Base-by-base conservation (phyloP, 306 rosid genomes). In the Malus sylvestris region DNA sequence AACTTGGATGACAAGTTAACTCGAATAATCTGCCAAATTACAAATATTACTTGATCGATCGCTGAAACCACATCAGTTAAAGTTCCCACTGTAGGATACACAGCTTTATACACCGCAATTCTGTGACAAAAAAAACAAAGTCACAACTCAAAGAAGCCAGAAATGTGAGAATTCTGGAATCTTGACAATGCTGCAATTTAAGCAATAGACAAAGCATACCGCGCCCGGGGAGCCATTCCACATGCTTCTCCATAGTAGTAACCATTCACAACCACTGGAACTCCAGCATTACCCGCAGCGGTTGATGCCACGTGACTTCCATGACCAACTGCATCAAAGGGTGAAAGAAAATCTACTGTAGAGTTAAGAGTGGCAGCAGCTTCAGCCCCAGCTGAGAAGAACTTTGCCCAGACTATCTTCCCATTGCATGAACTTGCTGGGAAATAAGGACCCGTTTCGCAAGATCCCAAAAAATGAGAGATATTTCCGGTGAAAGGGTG, bases 291-390 rank as follows among this genome's bases (percentile, higher is more conserved):
- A 73, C 97, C 98, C 80, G 97, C 97, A 10, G 93, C 96, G 32
- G 73, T 78, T 66, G 98, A 92, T 55, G 97, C 91, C 67, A 90
- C 98, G 60, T 95, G 98, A 79, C 98, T 95, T 83, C 99, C 98
- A 77, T 92, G 97, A 63, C 99, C 99, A 59, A 75, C 88, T 4
- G 90, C 89, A 83, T 92, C 97, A 79, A 85, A 89, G 1, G 97
- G 98, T 19, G 98, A 95, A 70, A 92, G 97, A 72, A 95, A 83
- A 60, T 95, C 97, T 1, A 84, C 13, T 1, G 98, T 86, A 82
- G 96, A 27, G 67, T 92, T 83, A 27, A 92, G 90, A 40, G 83
- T 72, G 4, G 91, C 77, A 38, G 19, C 38, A 5, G 97, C 93
- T 78, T 83, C 62, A 80, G 93, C 97, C 51, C 98, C 98, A n/a